Evolutionary conservation across 331 rosid species (phyloP).

Genomic region (Prunus yedoensis): DNA sequence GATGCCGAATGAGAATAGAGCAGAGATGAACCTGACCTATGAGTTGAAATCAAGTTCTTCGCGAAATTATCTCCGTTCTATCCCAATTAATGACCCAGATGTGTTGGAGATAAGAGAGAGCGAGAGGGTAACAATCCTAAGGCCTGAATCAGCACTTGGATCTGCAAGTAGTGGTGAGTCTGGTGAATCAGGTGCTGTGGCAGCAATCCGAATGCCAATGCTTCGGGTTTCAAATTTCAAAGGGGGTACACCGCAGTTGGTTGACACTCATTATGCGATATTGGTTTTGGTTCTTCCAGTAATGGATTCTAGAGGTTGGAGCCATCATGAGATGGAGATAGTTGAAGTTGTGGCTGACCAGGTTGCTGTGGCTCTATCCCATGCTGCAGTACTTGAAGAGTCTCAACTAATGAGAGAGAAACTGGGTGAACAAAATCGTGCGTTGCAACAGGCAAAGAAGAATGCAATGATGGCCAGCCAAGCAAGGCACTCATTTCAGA

Average conservation of each 20-base stretch:
- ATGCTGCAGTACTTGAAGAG: constrained; percentile 82
- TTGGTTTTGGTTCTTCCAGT: constrained; percentile 69
- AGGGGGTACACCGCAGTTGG: constrained; percentile 75
- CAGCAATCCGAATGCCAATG: constrained; percentile 78
- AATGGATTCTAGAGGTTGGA: constrained; percentile 51
- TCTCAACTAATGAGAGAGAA: constrained; percentile 81
- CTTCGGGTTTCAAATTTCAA: constrained; percentile 76
- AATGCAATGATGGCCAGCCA: constrained; percentile 79
- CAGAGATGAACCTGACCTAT: constrained; percentile 62
- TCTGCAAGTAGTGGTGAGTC: constrained; percentile 57
- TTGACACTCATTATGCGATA: constrained; percentile 67
- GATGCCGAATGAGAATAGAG: constrained; percentile 65
- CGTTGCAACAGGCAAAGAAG: constrained; percentile 64
- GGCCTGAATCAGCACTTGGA: constrained; percentile 66
- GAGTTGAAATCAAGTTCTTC: constrained; percentile 53
- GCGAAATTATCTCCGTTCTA: constrained; percentile 30
- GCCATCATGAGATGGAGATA: constrained; percentile 60
- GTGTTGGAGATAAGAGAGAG: constrained; percentile 52
- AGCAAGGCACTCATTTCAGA: constrained; percentile 74
- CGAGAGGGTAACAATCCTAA: constrained; percentile 53
- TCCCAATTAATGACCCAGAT: constrained; percentile 53
- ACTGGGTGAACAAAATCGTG: constrained; percentile 68
- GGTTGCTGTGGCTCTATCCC: constrained; percentile 83
- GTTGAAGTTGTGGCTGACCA: constrained; percentile 87
- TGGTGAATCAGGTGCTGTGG: constrained; percentile 59